Conservation (phyloP, 2,329 filamentous ascomycete genomes). For the Raffaelea arxii region DNA sequence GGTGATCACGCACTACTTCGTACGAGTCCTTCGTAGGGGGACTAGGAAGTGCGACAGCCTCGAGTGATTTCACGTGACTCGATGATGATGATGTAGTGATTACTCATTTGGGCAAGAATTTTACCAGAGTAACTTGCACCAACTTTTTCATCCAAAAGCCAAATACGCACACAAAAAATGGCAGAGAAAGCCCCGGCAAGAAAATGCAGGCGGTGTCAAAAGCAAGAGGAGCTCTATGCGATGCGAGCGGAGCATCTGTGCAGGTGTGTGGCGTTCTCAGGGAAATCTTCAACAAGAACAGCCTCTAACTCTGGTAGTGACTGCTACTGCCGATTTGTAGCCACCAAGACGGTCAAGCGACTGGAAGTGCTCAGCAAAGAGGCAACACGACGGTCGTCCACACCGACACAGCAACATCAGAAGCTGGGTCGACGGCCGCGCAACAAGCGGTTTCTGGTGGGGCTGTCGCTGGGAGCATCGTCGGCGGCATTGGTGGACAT, state of each 20-base stretch:
- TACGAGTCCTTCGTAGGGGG: no score
- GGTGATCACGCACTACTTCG: no score
- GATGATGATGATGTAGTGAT: no score
- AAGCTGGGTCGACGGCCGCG: constrained; percentile 15
- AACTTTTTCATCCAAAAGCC: no score
- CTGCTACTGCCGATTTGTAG: constrained; percentile 72
- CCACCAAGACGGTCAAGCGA: constrained; percentile 71
- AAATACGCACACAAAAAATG: no score
- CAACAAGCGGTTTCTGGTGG: constrained; percentile 55
- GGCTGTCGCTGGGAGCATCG: constrained; percentile 74
- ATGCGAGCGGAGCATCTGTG: constrained; percentile 5
- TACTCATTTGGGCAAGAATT: no score
- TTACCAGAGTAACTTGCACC: no score
- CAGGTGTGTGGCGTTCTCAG: neutral
- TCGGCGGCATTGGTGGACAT: constrained; percentile 71
- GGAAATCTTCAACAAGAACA: neutral
- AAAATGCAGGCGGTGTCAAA: constrained; percentile 4
- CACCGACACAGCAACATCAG: constrained; percentile 17
- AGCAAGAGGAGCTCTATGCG: neutral
- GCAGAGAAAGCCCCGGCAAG: neutral
- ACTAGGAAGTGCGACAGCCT: no score
- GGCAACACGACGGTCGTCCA: no score
- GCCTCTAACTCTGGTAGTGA: constrained; percentile 35
- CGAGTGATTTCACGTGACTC: no score
- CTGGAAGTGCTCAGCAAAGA: constrained; percentile 42